Conservation (phyloP, 495 filamentous ascomycete genomes). For the Podospora appendiculata region DNA sequence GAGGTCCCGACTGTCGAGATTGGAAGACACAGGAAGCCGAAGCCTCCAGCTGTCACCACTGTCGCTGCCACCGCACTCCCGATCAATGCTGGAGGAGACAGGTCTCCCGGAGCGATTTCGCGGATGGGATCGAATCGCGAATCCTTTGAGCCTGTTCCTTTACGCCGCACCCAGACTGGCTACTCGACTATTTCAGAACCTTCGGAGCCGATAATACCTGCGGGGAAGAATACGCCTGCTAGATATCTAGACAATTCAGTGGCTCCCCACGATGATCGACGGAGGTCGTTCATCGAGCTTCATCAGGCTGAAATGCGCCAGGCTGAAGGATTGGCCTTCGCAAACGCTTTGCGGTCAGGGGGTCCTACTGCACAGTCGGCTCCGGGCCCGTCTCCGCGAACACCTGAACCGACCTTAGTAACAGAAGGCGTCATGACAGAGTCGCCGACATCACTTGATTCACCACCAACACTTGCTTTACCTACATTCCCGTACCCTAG, state of each 20-base stretch:
- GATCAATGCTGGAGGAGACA: conserved; percentile 6
- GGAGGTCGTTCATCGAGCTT: conserved; percentile 44
- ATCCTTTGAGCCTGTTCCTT: conserved; percentile 26
- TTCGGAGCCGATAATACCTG: conserved; percentile 16
- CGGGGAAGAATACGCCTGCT: conserved; percentile 17
- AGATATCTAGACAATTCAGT: conserved; percentile 24
- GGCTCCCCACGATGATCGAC: conserved; percentile 29
- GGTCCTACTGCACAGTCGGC: conserved; percentile 18
- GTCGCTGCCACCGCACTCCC: conserved; percentile 14
- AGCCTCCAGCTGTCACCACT: conserved; percentile 23
- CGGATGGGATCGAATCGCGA: conserved; percentile 16
- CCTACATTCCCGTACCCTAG: background rate
- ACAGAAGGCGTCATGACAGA: conserved; percentile 10
- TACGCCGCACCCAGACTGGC: conserved; percentile 44
- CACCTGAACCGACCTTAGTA: background rate
- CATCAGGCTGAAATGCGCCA: conserved; percentile 65
- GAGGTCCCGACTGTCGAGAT: conserved; percentile 63
- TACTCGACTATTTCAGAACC: conserved; percentile 23
- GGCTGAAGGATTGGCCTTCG: conserved; percentile 64
- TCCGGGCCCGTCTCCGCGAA: conserved; percentile 4
- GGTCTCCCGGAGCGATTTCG: conserved; percentile 11
- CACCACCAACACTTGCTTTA: background rate
- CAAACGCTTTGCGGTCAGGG: conserved; percentile 37
- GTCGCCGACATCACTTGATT: conserved; percentile 15
- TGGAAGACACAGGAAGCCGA: conserved; percentile 41